Conservation (phyloP, 495 filamentous ascomycete species). For the Cenococcum geophilum region DNA sequence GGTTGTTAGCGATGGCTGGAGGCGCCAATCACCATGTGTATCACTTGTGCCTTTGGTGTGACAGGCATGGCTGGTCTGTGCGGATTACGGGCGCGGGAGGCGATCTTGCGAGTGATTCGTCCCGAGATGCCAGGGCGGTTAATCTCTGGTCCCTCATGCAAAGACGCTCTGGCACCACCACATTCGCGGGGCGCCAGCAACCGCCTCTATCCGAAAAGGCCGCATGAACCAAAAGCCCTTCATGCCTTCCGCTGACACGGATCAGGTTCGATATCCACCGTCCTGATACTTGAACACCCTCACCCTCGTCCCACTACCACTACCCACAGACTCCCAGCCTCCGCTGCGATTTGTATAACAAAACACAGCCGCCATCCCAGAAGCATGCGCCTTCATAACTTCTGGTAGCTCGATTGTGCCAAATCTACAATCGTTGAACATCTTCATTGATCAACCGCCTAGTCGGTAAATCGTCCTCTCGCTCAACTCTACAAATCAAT, state of each 20-base stretch:
- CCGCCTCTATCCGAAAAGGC: neutral
- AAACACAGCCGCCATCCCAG: slow-evolving; percentile 16
- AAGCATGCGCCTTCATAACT: slow-evolving; percentile 25
- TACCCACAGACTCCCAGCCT: neutral
- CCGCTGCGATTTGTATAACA: slow-evolving; percentile 14
- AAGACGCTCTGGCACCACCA: neutral
- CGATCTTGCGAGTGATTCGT: slow-evolving; percentile 3
- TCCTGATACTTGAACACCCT: neutral
- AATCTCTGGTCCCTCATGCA: neutral
- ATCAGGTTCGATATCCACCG: neutral
- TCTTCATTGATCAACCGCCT: slow-evolving; percentile 15
- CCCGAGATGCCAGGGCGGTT: slow-evolving; percentile 5
- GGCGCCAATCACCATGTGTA: neutral
- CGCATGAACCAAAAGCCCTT: slow-evolving; percentile 6
- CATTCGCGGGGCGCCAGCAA: neutral
- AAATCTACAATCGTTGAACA: slow-evolving; percentile 19
- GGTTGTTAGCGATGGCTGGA: neutral
- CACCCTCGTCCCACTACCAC: neutral
- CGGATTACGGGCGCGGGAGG: neutral
- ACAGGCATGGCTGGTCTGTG: neutral
- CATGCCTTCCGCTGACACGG: slow-evolving; percentile 3
- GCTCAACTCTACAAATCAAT: slow-evolving; percentile 19
- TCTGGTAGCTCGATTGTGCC: slow-evolving; percentile 33
- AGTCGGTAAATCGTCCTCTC: slow-evolving; percentile 28
- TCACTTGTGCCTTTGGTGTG: slow-evolving; percentile 1